Evolutionary conservation across 2,329 filamentous ascomycete genomes (phyloP).

Genomic region (Hypoxylon sp.): DNA sequence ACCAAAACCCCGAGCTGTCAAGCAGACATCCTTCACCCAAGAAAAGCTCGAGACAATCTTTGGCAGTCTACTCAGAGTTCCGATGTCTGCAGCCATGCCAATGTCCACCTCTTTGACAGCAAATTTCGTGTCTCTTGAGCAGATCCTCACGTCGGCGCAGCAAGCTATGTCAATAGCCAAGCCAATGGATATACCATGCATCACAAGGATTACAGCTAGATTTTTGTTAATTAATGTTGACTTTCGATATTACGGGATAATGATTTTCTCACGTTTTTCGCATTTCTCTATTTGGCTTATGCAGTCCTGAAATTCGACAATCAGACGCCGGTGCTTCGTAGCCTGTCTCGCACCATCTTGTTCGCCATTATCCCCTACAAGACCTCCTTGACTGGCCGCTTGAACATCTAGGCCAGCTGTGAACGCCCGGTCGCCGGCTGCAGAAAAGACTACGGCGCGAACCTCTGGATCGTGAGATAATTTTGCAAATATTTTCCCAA

Average conservation of each 20-base stretch:
- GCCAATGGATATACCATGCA: conserved; percentile 85
- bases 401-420: conserved; percentile 88
- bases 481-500: conserved; percentile 78
- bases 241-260: conserved; percentile 11
- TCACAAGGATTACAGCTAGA: conserved; percentile 81
- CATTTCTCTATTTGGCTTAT: conserved; percentile 85
- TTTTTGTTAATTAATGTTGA: conserved; percentile 20
- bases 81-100: conserved; percentile 83
- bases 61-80: conserved; percentile 79
- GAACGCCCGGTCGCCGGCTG: conserved; percentile 86
- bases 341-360: conserved; percentile 76
- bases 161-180: conserved; percentile 81
- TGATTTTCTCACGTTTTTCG: conserved; percentile 78
- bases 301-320: conserved; percentile 84
- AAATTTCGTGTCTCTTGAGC: conserved; percentile 71
- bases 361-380: conserved; percentile 57
- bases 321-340: conserved; percentile 73
- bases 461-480: conserved; percentile 81
- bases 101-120: conserved; percentile 88
- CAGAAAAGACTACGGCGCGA: conserved; percentile 83
- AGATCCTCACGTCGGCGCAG: conserved; percentile 79
- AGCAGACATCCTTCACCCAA: conserved; percentile 85
- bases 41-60: conserved; percentile 78
- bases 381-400: conserved; percentile 70
- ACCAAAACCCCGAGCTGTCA: conserved; percentile 78